These are phyloP conservation scores for Teratosphaeria epicoccoides DNA, from an alignment of 2,329 filamentous ascomycete species.

Conservation along the genomic window DNA sequence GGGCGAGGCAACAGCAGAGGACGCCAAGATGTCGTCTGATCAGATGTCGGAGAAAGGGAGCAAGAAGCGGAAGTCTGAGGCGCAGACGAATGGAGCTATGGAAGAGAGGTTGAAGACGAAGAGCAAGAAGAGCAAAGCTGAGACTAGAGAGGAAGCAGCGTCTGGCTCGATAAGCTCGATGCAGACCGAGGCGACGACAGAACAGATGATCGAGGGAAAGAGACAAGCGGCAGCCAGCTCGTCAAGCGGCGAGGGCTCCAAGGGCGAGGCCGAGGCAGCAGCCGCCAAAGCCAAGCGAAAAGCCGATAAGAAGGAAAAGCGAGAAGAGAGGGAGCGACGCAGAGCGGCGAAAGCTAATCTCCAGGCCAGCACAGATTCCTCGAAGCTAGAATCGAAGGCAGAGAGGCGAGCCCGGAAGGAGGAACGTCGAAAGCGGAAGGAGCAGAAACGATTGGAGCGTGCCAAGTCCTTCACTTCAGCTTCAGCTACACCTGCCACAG, in stretches of 20 bases:
- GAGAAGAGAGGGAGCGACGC: background rate
- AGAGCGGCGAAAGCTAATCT: background rate
- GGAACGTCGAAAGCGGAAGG: constrained; percentile 39
- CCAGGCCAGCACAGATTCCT: constrained; percentile 1
- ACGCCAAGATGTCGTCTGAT: constrained; percentile 34
- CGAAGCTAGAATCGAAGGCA: constrained; percentile 30
- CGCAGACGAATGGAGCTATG: constrained; percentile 2
- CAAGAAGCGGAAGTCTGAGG: constrained; percentile 33
- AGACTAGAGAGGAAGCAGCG: background rate
- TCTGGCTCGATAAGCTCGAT: constrained; percentile 13
- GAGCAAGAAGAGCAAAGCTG: background rate
- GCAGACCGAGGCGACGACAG: constrained; percentile 26
- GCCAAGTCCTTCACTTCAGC: constrained; percentile 27
- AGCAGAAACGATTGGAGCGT: constrained; percentile 37
- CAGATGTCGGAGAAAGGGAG: constrained; percentile 29
- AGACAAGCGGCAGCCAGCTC: constrained; percentile 5
- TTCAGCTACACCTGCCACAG: background rate
- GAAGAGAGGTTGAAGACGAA: constrained; percentile 14
- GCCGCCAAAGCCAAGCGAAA: constrained; percentile 7
- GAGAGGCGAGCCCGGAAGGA: constrained; percentile 37
- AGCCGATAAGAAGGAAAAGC: constrained; percentile 1
- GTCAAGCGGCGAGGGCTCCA: background rate
- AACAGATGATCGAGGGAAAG: constrained; percentile 17
- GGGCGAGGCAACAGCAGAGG: constrained; percentile 8
- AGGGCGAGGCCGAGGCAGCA: constrained; percentile 3